phyloP scores from a whole-genome alignment of 176 grass and related monocot species.

The Zoysia japonica region DNA sequence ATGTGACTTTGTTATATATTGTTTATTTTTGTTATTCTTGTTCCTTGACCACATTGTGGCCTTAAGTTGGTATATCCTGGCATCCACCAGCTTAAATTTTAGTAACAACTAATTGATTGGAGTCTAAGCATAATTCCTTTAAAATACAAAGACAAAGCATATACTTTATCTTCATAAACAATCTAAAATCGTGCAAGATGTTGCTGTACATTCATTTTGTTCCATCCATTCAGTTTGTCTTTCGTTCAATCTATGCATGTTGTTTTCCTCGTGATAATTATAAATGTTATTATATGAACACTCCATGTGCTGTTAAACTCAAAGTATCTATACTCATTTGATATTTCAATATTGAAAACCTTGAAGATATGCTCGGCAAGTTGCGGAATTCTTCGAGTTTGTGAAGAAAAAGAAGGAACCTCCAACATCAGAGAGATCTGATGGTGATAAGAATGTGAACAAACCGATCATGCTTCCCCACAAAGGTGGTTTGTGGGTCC shows the following conservation, averaged over 20 bases:
- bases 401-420: constrained; percentile 92
- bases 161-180: constrained; percentile 23
- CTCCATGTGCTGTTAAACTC: constrained; percentile 22
- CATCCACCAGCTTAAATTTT: constrained; percentile 14
- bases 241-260: not conserved
- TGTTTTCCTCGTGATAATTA: not conserved
- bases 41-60: constrained; percentile 5
- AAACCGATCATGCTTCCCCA: constrained; percentile 60
- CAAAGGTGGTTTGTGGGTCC: constrained; percentile 59
- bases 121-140: constrained; percentile 1
- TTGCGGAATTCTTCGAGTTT: constrained; percentile 87
- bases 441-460: constrained; percentile 38
- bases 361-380: constrained; percentile 81
- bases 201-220: not conserved
- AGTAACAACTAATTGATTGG: constrained; percentile 25
- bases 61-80: not conserved
- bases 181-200: not conserved
- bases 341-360: constrained; percentile 30
- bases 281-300: not conserved
- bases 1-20: not conserved
- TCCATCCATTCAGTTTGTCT: constrained; percentile 20
- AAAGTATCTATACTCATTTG: not conserved
- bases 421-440: constrained; percentile 12
- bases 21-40: not conserved
- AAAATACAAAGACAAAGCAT: constrained; percentile 4